These are phyloP conservation scores for Capsicum chinense DNA, from an alignment of 257 asterid genomes.

Conservation along the genomic window DNA sequence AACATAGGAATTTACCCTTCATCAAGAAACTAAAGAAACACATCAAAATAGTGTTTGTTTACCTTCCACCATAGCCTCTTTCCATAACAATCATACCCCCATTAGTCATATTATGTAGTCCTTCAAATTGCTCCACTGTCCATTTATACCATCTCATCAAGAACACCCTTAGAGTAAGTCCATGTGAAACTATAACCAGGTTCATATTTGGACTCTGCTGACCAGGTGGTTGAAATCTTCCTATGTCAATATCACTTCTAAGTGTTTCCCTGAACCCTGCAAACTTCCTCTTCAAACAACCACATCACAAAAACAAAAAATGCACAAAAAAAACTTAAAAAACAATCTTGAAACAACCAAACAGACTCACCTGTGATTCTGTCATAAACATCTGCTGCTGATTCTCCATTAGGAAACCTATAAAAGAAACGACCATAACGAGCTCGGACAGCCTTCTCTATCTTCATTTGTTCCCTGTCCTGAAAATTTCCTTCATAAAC, in stretches of 20 bases:
- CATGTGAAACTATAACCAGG: slow-evolving; percentile 69
- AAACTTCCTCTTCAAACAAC: slow-evolving; percentile 1
- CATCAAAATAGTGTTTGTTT: neutral
- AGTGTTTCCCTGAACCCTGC: slow-evolving; percentile 82
- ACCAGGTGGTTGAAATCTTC: slow-evolving; percentile 85
- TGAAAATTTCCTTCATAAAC: slow-evolving; percentile 67
- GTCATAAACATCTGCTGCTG: slow-evolving; percentile 88
- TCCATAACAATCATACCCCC: slow-evolving; percentile 68
- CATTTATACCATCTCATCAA: slow-evolving; percentile 87
- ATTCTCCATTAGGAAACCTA: slow-evolving; percentile 81
- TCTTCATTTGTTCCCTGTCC: slow-evolving; percentile 69
- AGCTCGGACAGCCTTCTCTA: slow-evolving; percentile 62
- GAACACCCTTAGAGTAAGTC: slow-evolving; percentile 62
- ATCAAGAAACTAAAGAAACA: neutral
- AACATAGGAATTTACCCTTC: neutral
- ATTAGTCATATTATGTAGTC: slow-evolving; percentile 66
- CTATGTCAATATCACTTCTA: slow-evolving; percentile 75
- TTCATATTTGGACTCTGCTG: slow-evolving; percentile 75
- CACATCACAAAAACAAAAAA: neutral
- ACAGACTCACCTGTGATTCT: slow-evolving; percentile 65
- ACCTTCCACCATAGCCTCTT: slow-evolving; percentile 91
- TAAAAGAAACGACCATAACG: slow-evolving; percentile 75
- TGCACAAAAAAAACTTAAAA: neutral
- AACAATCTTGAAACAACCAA: neutral
- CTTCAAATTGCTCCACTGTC: slow-evolving; percentile 80